These are phyloP conservation scores for Zygoascus hellenicus DNA, from an alignment of 1,139 yeast species.

Conservation along the genomic window DNA sequence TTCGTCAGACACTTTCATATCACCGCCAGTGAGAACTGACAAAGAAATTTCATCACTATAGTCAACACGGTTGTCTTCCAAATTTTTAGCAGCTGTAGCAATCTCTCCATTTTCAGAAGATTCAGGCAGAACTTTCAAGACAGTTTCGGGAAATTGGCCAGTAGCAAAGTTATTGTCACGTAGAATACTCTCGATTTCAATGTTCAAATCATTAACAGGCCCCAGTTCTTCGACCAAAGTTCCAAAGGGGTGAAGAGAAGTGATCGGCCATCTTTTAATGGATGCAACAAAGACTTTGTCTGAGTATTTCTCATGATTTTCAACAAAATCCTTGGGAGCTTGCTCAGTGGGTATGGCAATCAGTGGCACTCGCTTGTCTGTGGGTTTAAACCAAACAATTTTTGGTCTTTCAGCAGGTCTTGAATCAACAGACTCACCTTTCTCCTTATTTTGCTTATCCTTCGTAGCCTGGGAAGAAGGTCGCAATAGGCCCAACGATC, in stretches of 20 bases:
- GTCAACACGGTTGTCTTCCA: slow-evolving; percentile 43
- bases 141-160: slow-evolving; percentile 62
- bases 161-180: slow-evolving; percentile 90
- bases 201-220: slow-evolving; percentile 63
- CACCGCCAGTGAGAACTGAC: slow-evolving; percentile 45
- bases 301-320: slow-evolving; percentile 77
- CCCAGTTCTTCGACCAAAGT: slow-evolving; percentile 87
- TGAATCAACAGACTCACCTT: slow-evolving; percentile 25
- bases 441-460: slow-evolving; percentile 55
- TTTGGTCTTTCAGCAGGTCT: slow-evolving; percentile 55
- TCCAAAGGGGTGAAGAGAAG: slow-evolving; percentile 96
- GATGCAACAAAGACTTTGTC: slow-evolving; percentile 88
- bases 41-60: slow-evolving; percentile 59
- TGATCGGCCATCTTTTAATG: slow-evolving; percentile 98
- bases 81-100: slow-evolving; percentile 33
- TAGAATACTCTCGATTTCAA: slow-evolving; percentile 83
- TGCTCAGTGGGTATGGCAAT: slow-evolving; percentile 98
- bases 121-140: slow-evolving; percentile 36
- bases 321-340: slow-evolving; percentile 93
- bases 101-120: slow-evolving; percentile 22
- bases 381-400: slow-evolving; percentile 98
- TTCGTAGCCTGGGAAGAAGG: slow-evolving; percentile 95
- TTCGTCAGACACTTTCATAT: slow-evolving; percentile 63
- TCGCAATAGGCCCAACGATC: slow-evolving; percentile 86
- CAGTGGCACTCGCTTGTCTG: slow-evolving; percentile 93